Conservation (phyloP, 306 rosid species). For the Trifolium dubium region DNA sequence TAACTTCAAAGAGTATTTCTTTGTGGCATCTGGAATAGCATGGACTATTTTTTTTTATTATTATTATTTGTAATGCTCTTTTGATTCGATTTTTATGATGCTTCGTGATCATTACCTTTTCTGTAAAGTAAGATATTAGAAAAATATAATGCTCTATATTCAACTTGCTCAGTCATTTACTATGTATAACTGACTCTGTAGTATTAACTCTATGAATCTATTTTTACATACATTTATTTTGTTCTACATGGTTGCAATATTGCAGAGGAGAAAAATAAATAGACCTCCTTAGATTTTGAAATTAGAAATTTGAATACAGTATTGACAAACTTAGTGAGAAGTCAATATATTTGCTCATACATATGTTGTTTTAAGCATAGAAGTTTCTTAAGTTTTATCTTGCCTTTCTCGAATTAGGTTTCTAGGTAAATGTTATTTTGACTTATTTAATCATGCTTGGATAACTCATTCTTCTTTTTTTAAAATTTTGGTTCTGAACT, state of each 20-base stretch:
- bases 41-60: not conserved
- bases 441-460: constrained; percentile 27
- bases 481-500: constrained; percentile 22
- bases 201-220: not conserved
- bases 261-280: constrained; percentile 20
- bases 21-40: constrained; percentile 28
- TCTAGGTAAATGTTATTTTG: constrained; percentile 28
- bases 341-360: constrained; percentile 22
- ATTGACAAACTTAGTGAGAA: constrained; percentile 19
- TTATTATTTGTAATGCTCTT: constrained; percentile 6
- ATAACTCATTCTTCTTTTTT: constrained; percentile 11
- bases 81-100: not conserved
- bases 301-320: constrained; percentile 23
- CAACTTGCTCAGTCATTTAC: constrained; percentile 35
- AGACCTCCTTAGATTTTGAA: constrained; percentile 6
- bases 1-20: constrained; percentile 2
- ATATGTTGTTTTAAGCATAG: constrained; percentile 15
- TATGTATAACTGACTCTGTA: constrained; percentile 19
- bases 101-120: constrained; percentile 1
- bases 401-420: constrained; percentile 11
- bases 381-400: constrained; percentile 34
- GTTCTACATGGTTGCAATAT: not conserved
- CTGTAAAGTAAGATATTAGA: constrained; percentile 5
- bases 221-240: constrained; percentile 4
- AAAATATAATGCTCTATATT: not conserved